Conservation (phyloP, 495 filamentous ascomycete species). For the Cairneyella variabilis region DNA sequence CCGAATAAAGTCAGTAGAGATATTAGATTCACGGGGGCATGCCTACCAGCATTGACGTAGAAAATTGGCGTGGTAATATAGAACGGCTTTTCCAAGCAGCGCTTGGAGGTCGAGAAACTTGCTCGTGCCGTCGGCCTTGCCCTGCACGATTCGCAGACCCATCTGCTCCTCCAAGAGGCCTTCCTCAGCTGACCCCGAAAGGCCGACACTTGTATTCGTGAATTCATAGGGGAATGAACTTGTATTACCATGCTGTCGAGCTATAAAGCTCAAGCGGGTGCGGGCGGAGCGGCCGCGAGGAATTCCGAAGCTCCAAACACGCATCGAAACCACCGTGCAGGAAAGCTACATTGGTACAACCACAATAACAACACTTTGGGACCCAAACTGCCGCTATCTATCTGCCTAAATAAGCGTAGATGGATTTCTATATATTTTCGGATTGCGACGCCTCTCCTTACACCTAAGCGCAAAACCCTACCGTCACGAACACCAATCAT, state of each 20-base stretch:
- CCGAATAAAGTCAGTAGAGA: neutral
- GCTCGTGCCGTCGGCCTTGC: neutral
- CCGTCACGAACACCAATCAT: too few relatives aligned
- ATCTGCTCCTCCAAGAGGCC: neutral
- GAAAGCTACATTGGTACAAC: neutral
- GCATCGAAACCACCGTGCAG: neutral
- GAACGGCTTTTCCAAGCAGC: slow-evolving; percentile 66
- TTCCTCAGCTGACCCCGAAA: slow-evolving; percentile 3
- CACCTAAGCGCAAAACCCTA: too few relatives aligned
- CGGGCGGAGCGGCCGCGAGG: slow-evolving; percentile 3
- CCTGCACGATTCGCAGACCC: slow-evolving; percentile 23
- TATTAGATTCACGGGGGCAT: neutral
- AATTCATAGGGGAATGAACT: slow-evolving; percentile 15
- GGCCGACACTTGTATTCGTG: neutral
- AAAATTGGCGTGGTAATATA: slow-evolving; percentile 98
- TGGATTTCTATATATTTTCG: neutral
- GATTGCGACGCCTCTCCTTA: too few relatives aligned
- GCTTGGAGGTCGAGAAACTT: slow-evolving; percentile 13
- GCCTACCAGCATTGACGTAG: slow-evolving; percentile 92
- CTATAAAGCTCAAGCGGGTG: too few relatives aligned
- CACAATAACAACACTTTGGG: neutral
- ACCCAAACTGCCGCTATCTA: neutral
- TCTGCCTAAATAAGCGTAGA: neutral
- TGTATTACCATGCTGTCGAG: too few relatives aligned
- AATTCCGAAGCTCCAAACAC: neutral